A percentile compares a stretch with the other conserved stretches of the same genome.
These are phyloP conservation scores for Talaromyces verruculosus DNA, from an alignment of 2,329 filamentous ascomycete species.

Conservation along the genomic window DNA sequence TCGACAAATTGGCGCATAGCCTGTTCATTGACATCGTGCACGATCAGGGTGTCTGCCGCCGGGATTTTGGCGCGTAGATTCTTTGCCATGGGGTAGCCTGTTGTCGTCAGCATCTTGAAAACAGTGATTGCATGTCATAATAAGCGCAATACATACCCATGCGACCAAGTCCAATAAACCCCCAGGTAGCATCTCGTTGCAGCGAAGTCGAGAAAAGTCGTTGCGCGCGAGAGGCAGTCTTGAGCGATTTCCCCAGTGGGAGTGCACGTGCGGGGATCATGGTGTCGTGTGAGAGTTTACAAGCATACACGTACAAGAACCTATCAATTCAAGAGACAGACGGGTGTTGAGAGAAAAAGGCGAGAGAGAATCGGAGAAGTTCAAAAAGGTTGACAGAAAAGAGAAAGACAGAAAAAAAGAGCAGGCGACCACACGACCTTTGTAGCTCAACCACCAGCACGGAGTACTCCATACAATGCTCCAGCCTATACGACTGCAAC, in stretches of 20 bases:
- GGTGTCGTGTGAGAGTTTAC: slow-evolving; percentile 4
- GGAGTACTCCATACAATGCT: background rate
- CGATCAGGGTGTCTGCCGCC: slow-evolving; percentile 59
- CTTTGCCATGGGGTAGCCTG: slow-evolving; percentile 69
- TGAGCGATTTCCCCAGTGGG: slow-evolving; percentile 11
- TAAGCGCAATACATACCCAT: slow-evolving; percentile 53
- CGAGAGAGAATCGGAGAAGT: background rate
- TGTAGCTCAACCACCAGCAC: background rate
- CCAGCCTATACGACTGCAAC: background rate
- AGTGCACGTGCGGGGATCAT: slow-evolving; percentile 22
- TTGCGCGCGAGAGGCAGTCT: slow-evolving; percentile 14
- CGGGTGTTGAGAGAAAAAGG: background rate
- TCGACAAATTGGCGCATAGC: slow-evolving; percentile 58
- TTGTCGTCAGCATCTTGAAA: background rate
- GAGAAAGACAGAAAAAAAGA: background rate
- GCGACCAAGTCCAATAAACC: slow-evolving; percentile 60
- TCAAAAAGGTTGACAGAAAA: background rate
- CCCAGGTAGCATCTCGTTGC: slow-evolving; percentile 53
- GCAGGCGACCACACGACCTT: slow-evolving; percentile 10
- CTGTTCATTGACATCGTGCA: slow-evolving; percentile 65
- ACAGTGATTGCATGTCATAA: slow-evolving; percentile 4
- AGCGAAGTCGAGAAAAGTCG: slow-evolving; percentile 50
- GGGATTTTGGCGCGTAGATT: slow-evolving; percentile 68
- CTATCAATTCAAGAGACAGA: background rate
- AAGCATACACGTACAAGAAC: background rate